Evolutionary conservation across 2,329 filamentous ascomycete genomes (phyloP), one percentile per base, ranked within the genome.

Genomic region (Emericellopsis cladophorae): DNA sequence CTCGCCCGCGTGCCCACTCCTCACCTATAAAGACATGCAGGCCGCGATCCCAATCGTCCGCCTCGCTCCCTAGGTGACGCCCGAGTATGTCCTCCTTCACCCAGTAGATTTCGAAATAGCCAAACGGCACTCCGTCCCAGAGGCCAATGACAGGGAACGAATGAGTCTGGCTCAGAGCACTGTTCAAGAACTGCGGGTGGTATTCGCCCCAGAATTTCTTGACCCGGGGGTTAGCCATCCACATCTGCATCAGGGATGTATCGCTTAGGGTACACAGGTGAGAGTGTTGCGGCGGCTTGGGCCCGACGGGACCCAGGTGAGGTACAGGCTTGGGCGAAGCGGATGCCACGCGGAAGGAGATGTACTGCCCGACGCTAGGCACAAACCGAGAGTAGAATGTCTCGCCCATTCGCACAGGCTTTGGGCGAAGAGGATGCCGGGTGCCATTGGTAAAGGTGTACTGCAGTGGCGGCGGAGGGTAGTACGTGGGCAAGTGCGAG

Each of bases 41-140:
- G 0, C 92, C 92, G 7, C 92, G 71, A 51, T 96, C 90, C 61
- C 83, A 96, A 51, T 95, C 84, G 7, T 74, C 76, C 0, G 79
- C 76, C 4, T 74, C 71, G 18, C 71, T 71, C 0, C 79, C 71
- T 4, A 93, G 60, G 47, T 86, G 70, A 37, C 70, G 73, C 0
- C 85, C 87, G 1, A 98, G 58, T 0, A 69, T 65, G 54, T 96
- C 92, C 56, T 98, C 92, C 54, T 94, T 95, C 4, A 92, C 87
- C 90, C 92, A 98, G 64, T 98, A 98, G 29, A 98, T 74, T 65
- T 98, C 92, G 56, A 98, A 95, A 57, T 93, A 98, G 0, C 88
- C 92, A 62, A 96, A 98, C 0, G 90, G 90, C 45, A 90, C 82
- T 10, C 87, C 89, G 51, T 96, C 87, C 85, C 90, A 98, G 56